Conservation (phyloP, 257 asterid genomes). For the Solanum dulcamara region DNA sequence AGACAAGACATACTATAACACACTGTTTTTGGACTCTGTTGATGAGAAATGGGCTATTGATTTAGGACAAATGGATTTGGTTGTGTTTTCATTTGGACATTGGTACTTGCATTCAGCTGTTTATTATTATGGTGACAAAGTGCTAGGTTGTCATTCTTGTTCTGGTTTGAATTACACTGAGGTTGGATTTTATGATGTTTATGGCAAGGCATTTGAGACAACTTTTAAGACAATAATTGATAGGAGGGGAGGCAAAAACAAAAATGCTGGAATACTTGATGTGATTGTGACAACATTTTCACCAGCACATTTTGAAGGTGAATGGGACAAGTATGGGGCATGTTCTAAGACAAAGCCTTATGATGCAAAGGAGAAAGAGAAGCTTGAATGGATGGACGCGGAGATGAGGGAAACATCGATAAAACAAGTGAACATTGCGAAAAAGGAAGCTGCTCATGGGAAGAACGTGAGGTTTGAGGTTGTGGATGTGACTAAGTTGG, state of each 20-base stretch:
- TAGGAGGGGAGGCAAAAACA: neutral
- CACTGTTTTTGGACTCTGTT: constrained; percentile 31
- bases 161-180: constrained; percentile 31
- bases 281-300: constrained; percentile 55
- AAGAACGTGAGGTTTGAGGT: constrained; percentile 32
- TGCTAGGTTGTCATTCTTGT: constrained; percentile 55
- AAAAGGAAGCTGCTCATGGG: constrained; percentile 4
- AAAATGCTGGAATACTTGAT: neutral
- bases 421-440: constrained; percentile 23
- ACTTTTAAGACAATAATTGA: constrained; percentile 21
- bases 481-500: constrained; percentile 51
- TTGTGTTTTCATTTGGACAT: constrained; percentile 57
- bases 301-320: constrained; percentile 81
- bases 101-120: constrained; percentile 55
- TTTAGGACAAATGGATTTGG: constrained; percentile 25
- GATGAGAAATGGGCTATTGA: constrained; percentile 63
- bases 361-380: constrained; percentile 14
- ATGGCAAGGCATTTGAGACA: constrained; percentile 37
- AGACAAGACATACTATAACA: constrained; percentile 17
- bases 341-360: constrained; percentile 58
- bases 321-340: constrained; percentile 69
- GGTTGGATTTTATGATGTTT: constrained; percentile 46
- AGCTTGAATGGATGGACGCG: constrained; percentile 41
- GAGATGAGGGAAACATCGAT: constrained; percentile 58
- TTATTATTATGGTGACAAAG: constrained; percentile 17